These are phyloP conservation scores for Saxispiralis lemnorum DNA, from an alignment of 495 filamentous ascomycete genomes.

Conservation along the genomic window DNA sequence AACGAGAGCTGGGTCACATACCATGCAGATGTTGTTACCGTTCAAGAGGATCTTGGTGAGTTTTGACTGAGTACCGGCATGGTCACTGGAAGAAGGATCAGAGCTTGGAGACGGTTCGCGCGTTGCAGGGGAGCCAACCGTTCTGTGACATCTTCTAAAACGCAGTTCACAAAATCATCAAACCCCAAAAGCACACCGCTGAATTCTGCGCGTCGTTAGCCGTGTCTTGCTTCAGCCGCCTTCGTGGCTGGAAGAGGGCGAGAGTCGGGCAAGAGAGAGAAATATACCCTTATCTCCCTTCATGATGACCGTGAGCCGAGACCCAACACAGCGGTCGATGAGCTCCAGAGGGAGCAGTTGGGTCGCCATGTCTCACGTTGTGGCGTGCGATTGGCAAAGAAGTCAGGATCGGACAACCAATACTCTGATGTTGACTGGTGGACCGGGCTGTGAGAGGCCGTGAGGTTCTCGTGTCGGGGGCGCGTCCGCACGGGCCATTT, in stretches of 20 bases:
- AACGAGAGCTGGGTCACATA: conserved; percentile 19
- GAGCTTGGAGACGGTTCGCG: conserved; percentile 1
- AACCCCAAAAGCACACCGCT: conserved; percentile 84
- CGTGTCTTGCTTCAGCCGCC: too few relatives aligned
- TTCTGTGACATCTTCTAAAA: conserved; percentile 89
- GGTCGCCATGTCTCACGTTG: conserved; percentile 5
- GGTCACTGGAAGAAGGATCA: conserved; percentile 44
- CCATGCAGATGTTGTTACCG: conserved; percentile 99
- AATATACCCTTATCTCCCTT: conserved; percentile 76
- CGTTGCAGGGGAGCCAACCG: conserved; percentile 43
- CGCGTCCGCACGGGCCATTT: too few relatives aligned
- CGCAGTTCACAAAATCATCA: conserved; percentile 97
- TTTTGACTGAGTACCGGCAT: conserved; percentile 66
- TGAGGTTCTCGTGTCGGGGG: too few relatives aligned
- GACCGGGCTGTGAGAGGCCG: too few relatives aligned
- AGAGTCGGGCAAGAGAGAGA: neutral
- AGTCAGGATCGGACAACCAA: neutral
- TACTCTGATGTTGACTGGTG: too few relatives aligned
- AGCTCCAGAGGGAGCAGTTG: conserved; percentile 43
- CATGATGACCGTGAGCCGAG: conserved; percentile 97
- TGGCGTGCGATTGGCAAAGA: neutral
- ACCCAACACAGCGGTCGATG: conserved; percentile 97
- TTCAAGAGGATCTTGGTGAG: conserved; percentile 90
- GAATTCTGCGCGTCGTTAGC: conserved; percentile 52
- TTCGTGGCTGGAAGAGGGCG: neutral